Percentiles rank a stretch among this genome's conserved stretches.
These are phyloP conservation scores for Colletotrichum scovillei DNA, from an alignment of 2,329 filamentous ascomycete genomes.

Conservation along the genomic window DNA sequence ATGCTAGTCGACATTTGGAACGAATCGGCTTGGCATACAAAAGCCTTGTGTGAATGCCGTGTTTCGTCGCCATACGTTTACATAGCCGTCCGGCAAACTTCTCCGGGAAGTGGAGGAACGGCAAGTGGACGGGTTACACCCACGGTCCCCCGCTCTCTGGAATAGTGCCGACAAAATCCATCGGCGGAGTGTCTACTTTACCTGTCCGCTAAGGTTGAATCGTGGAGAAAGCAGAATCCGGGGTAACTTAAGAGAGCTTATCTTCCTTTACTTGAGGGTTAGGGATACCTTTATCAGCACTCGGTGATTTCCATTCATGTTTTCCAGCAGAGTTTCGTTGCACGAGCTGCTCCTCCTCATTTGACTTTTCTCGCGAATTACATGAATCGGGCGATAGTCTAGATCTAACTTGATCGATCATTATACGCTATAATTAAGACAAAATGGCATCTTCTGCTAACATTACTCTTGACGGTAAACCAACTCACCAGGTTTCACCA, in stretches of 20 bases:
- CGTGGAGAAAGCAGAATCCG: not conserved
- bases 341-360: not conserved
- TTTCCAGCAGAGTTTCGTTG: not conserved
- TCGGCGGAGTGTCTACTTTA: not conserved
- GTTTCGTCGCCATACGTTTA: not conserved
- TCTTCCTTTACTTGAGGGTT: not conserved
- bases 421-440: not conserved
- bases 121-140: not conserved
- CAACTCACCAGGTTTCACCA: slow-evolving; percentile 54
- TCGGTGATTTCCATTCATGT: not conserved
- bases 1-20: not conserved
- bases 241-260: not conserved
- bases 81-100: not conserved
- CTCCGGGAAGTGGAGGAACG: not conserved
- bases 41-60: not conserved
- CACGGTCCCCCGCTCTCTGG: not conserved
- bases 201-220: not conserved
- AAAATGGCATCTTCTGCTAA: slow-evolving; percentile 29
- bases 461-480: slow-evolving; percentile 54
- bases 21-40: not conserved
- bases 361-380: not conserved
- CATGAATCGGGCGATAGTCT: not conserved
- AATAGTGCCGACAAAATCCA: not conserved
- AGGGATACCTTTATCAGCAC: not conserved
- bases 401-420: not conserved